Base-by-base conservation (phyloP, 139 green algal species). In the Zygnema circumcarinatum region DNA sequence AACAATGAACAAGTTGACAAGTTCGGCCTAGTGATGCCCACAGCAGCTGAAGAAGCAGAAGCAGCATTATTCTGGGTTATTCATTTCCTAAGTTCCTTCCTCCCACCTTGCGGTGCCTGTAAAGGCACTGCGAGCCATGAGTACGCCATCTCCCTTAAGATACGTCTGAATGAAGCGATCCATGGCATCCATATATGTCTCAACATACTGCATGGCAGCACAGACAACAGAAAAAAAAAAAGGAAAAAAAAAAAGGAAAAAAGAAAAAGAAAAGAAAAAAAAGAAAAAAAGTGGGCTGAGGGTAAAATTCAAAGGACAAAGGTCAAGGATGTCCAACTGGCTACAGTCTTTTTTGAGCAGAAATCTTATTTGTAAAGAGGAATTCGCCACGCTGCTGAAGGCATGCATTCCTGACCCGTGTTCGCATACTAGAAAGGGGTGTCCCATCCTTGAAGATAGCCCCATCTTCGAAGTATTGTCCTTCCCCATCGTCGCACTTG, bases 401-500 rank as follows among this genome's bases (percentile, higher is more conserved):
- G n/a, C n/a, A n/a, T n/a, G n/a, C n/a, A n/a, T n/a, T n/a, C n/a
- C n/a, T 87, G 31, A 87, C 81, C 81, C 33, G 36, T 0, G 31
- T 83, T 47, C 40, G 38, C 83, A 88, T 82, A 35, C 33, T 2
- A 0, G 72, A 47, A 7, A 83, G 69, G 2, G 69, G 83, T 2
- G 83, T 73, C 29, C 83, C 83, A 38, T 88, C 83, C n/a, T 29
- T 11, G 29, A 88, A 82, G 16, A 52, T 32, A 29, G 83, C 83
- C 36, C 69, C 83, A 36, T 36, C 16, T 76, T 31, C 22, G 22
- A 88, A 83, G 40, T 83, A 83, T 52, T 73, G 53, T 54, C 83
- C 83, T 35, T 88, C 69, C 22, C 83, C 69, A 41, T 88, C 83
- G 41, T 88, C 83, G 72, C 39, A 69, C 83, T 88, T 83, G 39